These are phyloP conservation scores for Neopestalotiopsis rosae DNA, from an alignment of 2,329 filamentous ascomycete species.

Conservation along the genomic window DNA sequence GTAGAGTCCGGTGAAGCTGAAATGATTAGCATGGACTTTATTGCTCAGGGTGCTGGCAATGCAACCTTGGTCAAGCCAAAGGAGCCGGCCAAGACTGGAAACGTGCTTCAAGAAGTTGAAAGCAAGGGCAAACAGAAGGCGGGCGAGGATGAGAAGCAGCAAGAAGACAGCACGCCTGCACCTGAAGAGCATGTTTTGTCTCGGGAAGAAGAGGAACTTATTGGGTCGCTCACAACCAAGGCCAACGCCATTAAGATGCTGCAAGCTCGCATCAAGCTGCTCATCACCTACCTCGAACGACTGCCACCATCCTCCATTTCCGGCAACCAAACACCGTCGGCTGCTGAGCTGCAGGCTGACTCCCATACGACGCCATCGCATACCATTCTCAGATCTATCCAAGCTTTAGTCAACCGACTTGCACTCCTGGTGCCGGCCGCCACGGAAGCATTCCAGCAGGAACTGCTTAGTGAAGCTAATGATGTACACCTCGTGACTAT, in stretches of 20 bases:
- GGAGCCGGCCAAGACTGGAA: slow-evolving; percentile 46
- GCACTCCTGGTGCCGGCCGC: slow-evolving; percentile 80
- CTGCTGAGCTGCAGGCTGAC: slow-evolving; percentile 38
- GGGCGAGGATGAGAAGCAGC: slow-evolving; percentile 36
- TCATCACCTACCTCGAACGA: slow-evolving; percentile 77
- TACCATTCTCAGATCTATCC: slow-evolving; percentile 83
- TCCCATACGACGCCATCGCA: slow-evolving; percentile 59
- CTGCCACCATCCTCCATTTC: slow-evolving; percentile 71
- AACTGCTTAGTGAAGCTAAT: slow-evolving; percentile 79
- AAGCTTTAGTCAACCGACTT: slow-evolving; percentile 82
- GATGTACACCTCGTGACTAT: slow-evolving; percentile 82
- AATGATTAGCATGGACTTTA: slow-evolving; percentile 96
- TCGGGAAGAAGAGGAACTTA: slow-evolving; percentile 64
- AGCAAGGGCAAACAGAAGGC: slow-evolving; percentile 57
- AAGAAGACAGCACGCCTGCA: slow-evolving; percentile 34
- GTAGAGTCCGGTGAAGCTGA: slow-evolving; percentile 95
- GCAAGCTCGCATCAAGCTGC: slow-evolving; percentile 74
- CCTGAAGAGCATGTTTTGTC: slow-evolving; percentile 54
- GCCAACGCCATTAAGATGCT: slow-evolving; percentile 95
- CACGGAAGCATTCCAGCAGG: slow-evolving; percentile 66
- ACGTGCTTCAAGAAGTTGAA: slow-evolving; percentile 48
- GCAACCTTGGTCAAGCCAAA: slow-evolving; percentile 63
- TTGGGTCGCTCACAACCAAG: slow-evolving; percentile 78
- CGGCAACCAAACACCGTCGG: slow-evolving; percentile 41
- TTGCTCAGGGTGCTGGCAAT: slow-evolving; percentile 83